Conservation (phyloP, 2,329 filamentous ascomycete genomes). For the Fusarium abutilonis region DNA sequence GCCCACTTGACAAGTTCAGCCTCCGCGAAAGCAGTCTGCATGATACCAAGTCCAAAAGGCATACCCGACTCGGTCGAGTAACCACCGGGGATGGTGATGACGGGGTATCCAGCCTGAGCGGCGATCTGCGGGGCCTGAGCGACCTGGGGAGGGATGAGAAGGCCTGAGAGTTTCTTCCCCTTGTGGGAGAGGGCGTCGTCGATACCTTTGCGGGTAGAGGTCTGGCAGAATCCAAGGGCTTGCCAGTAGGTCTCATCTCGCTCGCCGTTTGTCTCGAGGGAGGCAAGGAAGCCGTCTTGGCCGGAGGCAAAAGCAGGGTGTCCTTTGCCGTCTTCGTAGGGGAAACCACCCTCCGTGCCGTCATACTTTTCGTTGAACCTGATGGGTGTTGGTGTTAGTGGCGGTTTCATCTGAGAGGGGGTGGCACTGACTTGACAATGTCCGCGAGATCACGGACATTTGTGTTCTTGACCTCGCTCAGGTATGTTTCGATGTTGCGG, state of each 20-base stretch:
- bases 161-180: constrained; percentile 62
- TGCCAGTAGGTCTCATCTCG: constrained; percentile 73
- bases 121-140: constrained; percentile 75
- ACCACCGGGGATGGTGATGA: constrained; percentile 74
- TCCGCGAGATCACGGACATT: constrained; percentile 68
- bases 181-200: constrained; percentile 69
- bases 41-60: constrained; percentile 69
- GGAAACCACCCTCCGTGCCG: constrained; percentile 72
- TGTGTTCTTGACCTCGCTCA: constrained; percentile 70
- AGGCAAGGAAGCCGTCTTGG: constrained; percentile 76
- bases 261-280: constrained; percentile 67
- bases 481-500: constrained; percentile 68
- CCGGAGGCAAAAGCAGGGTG: constrained; percentile 73
- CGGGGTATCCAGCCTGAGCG: constrained; percentile 79
- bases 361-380: constrained; percentile 71
- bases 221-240: constrained; percentile 70
- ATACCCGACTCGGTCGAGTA: constrained; percentile 64
- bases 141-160: constrained; percentile 75
- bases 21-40: constrained; percentile 70
- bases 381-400: constrained; percentile 58
- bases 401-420: accelerated
- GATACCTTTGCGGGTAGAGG: constrained; percentile 72
- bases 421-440: constrained; percentile 63
- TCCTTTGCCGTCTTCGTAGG: constrained; percentile 58
- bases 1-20: constrained; percentile 66